Base-by-base conservation (phyloP, 805 yeast genomes). In the Lipomyces yamadae region DNA sequence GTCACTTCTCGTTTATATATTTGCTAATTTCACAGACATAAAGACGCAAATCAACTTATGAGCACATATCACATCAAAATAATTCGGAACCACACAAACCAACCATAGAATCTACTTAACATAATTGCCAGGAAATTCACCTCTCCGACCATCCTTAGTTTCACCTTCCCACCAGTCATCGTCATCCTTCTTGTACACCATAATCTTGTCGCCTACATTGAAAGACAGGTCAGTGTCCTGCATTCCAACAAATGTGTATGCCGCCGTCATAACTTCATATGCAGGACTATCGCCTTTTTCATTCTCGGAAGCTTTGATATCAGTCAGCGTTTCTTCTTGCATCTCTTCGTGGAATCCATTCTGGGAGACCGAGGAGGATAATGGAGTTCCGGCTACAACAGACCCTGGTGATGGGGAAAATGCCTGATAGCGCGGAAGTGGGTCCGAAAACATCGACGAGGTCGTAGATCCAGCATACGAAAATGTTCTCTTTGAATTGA, bases 161-260 rank as follows among this genome's bases (percentile, higher is more conserved):
- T 73, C 73, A 13, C 86, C 86, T 64, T 77, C 76, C 87, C 87
- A 84, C 87, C 87, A 84, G 35, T 81, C 81, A 1, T 77, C 76
- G 35, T 76, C 79, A 11, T 73, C 73, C 56, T 75, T 78, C 33
- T 78, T 77, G 34, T 80, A 65, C 7, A 80, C 76, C 42, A 72
- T 69, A 58, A 80, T 74, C 60, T 67, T 64, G 56, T 80, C 82
- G 18, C 82, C 82, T 42, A 71, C 72, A n/a, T 72, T 65, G 68
- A 80, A 79, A 15, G 75, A 67, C 54, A 80, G 72, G 67, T 80
- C 82, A 0, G 78, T 79, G 0, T 77, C 78, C 50, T 78, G 76
- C 61, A 74, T 74, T 11, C 80, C 81, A 0, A 66, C 59, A 68
- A 78, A 79, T 50, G 80, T 77, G 69, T 65, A 79, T 37, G 69